These are phyloP conservation scores for Loxodes magnus DNA, from an alignment of 73 alveolate species.

Conservation along the genomic window DNA sequence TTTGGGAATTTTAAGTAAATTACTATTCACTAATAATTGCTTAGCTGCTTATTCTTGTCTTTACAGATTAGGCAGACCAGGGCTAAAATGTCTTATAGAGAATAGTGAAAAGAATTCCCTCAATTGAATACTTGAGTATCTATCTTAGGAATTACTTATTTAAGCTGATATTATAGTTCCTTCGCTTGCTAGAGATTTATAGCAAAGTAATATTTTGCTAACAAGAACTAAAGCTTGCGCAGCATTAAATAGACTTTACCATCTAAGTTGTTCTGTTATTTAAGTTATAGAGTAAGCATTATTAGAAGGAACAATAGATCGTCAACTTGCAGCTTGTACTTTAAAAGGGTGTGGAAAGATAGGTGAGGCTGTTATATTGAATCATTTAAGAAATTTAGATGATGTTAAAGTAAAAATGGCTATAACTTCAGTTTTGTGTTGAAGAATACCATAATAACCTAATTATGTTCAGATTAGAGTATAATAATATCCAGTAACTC, in stretches of 20 bases:
- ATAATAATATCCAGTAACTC: constrained; percentile 56
- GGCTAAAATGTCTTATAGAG: constrained; percentile 65
- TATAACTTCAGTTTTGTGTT: constrained; percentile 59
- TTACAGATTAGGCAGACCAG: constrained; percentile 62
- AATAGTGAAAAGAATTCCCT: constrained; percentile 63
- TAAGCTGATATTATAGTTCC: constrained; percentile 68
- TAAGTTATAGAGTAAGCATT: constrained; percentile 46
- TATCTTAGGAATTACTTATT: constrained; percentile 61
- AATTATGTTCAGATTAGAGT: constrained; percentile 47
- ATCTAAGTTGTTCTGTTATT: constrained; percentile 36
- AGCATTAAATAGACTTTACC: constrained; percentile 73
- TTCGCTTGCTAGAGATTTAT: constrained; percentile 56
- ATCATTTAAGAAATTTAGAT: constrained; percentile 47
- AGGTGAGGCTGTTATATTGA: constrained; percentile 67
- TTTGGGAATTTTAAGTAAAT: not conserved
- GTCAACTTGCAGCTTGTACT: constrained; percentile 68
- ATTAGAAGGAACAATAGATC: constrained; percentile 74
- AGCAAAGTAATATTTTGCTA: constrained; percentile 40
- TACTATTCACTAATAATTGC: not conserved
- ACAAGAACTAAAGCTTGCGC: constrained; percentile 63
- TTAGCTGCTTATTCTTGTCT: constrained; percentile 41
- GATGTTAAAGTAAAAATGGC: constrained; percentile 70
- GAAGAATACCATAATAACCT: constrained; percentile 52
- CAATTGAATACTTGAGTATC: constrained; percentile 47
- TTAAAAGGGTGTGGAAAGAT: constrained; percentile 56